phyloP scores from a whole-genome alignment of 2,329 filamentous ascomycete species.

The Ophiostoma piceae region DNA sequence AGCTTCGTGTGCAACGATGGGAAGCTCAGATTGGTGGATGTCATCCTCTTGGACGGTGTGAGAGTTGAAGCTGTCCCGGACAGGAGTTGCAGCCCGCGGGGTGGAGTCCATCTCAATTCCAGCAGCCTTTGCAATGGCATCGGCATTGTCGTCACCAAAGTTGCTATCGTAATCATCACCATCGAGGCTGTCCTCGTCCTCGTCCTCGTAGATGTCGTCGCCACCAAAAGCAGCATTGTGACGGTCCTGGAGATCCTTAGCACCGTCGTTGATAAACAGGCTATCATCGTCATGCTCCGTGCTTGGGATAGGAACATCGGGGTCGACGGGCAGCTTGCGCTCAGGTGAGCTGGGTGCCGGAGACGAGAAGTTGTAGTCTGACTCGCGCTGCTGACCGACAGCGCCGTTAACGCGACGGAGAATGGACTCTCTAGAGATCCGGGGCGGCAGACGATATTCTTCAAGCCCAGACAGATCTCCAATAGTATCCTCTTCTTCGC shows the following conservation, averaged over 20 bases:
- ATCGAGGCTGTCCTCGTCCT: slow-evolving; percentile 39
- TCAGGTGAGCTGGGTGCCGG: slow-evolving; percentile 55
- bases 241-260: slow-evolving; percentile 46
- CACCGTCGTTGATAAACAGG: slow-evolving; percentile 38
- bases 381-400: slow-evolving; percentile 50
- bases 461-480: slow-evolving; percentile 56
- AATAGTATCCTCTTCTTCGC: slow-evolving; percentile 55
- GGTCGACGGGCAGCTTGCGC: slow-evolving; percentile 63
- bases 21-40: slow-evolving; percentile 21
- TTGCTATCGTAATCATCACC: slow-evolving; percentile 50
- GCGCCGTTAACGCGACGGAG: slow-evolving; percentile 75
- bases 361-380: slow-evolving; percentile 61
- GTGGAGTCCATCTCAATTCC: slow-evolving; percentile 49
- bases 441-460: slow-evolving; percentile 63
- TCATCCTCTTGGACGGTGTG: slow-evolving; percentile 25
- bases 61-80: slow-evolving; percentile 28
- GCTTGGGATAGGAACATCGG: slow-evolving; percentile 84
- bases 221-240: slow-evolving; percentile 34
- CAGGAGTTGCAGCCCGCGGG: slow-evolving; percentile 44
- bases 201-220: slow-evolving; percentile 40
- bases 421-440: slow-evolving; percentile 91
- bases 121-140: slow-evolving; percentile 29
- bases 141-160: slow-evolving; percentile 46
- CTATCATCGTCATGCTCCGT: slow-evolving; percentile 50
- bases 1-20: slow-evolving; percentile 27